Percentiles rank a stretch among this genome's conserved stretches.
Conservation (phyloP, 2,329 filamentous ascomycete genomes). For the Fusarium algeriense region DNA sequence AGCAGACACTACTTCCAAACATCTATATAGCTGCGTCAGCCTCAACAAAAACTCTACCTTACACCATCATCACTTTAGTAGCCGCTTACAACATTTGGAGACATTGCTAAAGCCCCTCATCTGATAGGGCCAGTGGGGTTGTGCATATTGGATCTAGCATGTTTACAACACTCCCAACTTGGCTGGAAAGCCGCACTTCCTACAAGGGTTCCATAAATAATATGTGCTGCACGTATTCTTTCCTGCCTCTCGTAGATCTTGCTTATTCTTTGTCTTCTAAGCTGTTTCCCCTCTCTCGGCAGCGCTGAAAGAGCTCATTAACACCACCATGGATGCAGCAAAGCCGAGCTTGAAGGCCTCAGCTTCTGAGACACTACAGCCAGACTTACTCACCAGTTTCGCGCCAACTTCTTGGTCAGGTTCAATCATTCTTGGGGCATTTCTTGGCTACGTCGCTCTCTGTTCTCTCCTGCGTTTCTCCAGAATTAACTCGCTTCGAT, state of each 20-base stretch:
- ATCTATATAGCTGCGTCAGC: not conserved
- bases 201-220: constrained; percentile 29
- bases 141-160: constrained; percentile 1
- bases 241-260: not conserved
- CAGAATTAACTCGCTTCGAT: constrained; percentile 48
- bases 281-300: not conserved
- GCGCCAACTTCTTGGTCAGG: constrained; percentile 31
- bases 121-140: constrained; percentile 16
- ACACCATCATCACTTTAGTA: not conserved
- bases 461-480: constrained; percentile 56
- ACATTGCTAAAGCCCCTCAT: constrained; percentile 5
- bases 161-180: constrained; percentile 17
- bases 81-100: not conserved
- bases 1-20: not conserved
- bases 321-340: constrained; percentile 18
- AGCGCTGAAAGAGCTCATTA: not conserved
- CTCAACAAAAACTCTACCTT: not conserved
- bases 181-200: constrained; percentile 13
- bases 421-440: constrained; percentile 25
- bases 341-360: constrained; percentile 25
- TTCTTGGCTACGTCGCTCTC: constrained; percentile 50
- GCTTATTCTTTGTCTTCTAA: not conserved
- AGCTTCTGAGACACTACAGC: not conserved
- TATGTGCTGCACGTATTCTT: not conserved
- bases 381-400: not conserved